Conservation (phyloP, 106 monocot genomes). For the Narthecium ossifragum region DNA sequence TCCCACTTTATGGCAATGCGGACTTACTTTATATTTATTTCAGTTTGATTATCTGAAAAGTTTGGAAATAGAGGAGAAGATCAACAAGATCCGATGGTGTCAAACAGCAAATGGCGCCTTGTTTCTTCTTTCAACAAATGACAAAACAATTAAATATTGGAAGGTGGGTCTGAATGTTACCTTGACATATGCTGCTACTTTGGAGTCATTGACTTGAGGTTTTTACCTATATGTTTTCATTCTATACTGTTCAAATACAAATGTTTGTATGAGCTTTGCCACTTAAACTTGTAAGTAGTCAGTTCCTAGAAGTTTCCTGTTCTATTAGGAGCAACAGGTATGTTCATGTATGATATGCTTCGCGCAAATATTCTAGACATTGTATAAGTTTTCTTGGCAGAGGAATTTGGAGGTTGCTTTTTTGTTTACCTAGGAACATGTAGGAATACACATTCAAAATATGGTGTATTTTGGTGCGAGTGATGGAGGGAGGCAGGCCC, state of each 20-base stretch:
- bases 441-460: no score
- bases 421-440: no score
- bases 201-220: neutral
- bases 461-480: no score
- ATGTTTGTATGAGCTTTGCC: neutral
- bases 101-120: constrained; percentile 60
- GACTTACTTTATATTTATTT: neutral
- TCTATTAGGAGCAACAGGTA: no score
- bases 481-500: no score
- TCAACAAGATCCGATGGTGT: constrained; percentile 90
- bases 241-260: neutral
- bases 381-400: no score
- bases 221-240: neutral
- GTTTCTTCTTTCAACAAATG: constrained; percentile 86
- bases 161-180: constrained; percentile 31
- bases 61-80: constrained; percentile 95
- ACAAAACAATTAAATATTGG: constrained; percentile 91
- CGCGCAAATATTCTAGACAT: no score
- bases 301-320: neutral
- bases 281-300: neutral
- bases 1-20: neutral
- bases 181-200: neutral
- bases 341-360: no score
- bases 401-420: no score
- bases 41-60: constrained; percentile 93